phyloP scores from a whole-genome alignment of 2,329 filamentous ascomycete species.

The Torrubiella hemipterigena region DNA sequence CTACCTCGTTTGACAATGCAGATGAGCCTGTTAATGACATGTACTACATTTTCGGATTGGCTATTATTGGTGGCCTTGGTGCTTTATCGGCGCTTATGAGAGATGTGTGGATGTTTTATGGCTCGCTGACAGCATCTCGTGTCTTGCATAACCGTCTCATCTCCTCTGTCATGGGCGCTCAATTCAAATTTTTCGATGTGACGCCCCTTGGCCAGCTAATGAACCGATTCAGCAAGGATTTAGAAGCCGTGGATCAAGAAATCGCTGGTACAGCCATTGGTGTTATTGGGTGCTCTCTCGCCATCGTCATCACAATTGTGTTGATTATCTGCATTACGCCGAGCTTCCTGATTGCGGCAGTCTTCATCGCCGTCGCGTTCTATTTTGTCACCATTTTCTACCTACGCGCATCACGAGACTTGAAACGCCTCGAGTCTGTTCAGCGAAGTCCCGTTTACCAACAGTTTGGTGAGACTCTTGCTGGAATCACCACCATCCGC shows the following conservation, averaged over 20 bases:
- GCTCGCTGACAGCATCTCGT: constrained; percentile 78
- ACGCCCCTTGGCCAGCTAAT: constrained; percentile 93
- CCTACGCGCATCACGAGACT: constrained; percentile 80
- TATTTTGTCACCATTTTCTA: constrained; percentile 79
- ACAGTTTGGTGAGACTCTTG: constrained; percentile 92
- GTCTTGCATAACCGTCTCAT: constrained; percentile 73
- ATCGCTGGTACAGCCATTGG: constrained; percentile 83
- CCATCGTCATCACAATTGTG: constrained; percentile 71
- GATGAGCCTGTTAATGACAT: constrained; percentile 56
- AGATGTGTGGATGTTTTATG: constrained; percentile 84
- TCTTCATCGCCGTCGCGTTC: constrained; percentile 78
- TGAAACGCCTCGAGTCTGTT: constrained; percentile 90
- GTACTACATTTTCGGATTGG: constrained; percentile 80
- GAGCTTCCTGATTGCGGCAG: constrained; percentile 73
- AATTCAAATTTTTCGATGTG: constrained; percentile 95
- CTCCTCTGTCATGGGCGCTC: constrained; percentile 68
- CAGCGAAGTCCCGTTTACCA: constrained; percentile 93
- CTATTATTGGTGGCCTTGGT: constrained; percentile 63
- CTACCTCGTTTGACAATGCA: constrained; percentile 11
- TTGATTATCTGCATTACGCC: constrained; percentile 85
- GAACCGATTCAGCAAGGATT: constrained; percentile 97
- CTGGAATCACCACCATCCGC: constrained; percentile 90
- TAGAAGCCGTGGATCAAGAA: constrained; percentile 91
- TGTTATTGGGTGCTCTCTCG: constrained; percentile 51
- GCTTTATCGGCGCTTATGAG: constrained; percentile 71